phyloP scores from a whole-genome alignment of 169 alveolate genomes.

The Perkinsus marinus region DNA sequence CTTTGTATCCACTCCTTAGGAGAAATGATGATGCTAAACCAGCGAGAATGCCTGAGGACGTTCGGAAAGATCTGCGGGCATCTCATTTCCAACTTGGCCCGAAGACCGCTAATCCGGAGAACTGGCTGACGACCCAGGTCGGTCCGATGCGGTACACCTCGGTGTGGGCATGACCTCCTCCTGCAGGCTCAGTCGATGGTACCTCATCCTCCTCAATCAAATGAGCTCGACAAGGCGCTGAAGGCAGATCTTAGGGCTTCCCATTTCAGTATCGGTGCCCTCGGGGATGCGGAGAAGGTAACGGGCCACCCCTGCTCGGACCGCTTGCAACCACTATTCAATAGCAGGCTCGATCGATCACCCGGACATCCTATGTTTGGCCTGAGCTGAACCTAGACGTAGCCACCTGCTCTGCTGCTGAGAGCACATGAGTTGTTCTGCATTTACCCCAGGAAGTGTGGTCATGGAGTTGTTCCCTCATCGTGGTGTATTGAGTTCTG shows the following conservation, averaged over 20 bases:
- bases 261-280: background rate
- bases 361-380: background rate
- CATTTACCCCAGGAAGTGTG: background rate
- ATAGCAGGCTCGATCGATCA: background rate
- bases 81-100: background rate
- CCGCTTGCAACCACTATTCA: background rate
- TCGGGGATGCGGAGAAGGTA: background rate
- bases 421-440: background rate
- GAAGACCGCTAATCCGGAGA: background rate
- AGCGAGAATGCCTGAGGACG: background rate
- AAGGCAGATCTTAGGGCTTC: background rate
- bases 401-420: background rate
- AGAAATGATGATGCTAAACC: background rate
- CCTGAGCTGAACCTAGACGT: background rate
- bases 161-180: background rate
- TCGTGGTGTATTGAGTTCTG: too few species aligned
- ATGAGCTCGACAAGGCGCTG: background rate
- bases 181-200: background rate
- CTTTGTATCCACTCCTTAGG: too few species aligned
- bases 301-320: background rate
- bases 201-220: background rate
- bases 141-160: background rate
- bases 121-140: background rate
- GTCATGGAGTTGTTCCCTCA: background rate
- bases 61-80: background rate